phyloP scores from a whole-genome alignment of 495 filamentous ascomycete genomes.

The Lepraria neglecta region DNA sequence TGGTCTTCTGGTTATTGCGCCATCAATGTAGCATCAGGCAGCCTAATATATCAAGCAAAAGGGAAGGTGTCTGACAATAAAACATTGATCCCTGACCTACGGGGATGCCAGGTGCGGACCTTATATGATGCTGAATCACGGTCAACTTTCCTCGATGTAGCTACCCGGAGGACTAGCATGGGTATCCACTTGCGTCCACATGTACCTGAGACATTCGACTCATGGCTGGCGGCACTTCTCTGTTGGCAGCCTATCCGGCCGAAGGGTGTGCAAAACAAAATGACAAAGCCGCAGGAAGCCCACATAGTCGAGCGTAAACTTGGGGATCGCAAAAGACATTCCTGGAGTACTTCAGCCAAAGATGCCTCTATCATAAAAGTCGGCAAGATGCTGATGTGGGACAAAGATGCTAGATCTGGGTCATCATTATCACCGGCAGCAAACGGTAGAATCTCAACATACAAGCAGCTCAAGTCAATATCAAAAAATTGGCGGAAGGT shows the following conservation, averaged over 20 bases:
- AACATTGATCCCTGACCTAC: constrained; percentile 69
- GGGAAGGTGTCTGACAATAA: constrained; percentile 51
- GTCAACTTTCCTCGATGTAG: constrained; percentile 73
- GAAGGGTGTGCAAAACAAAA: constrained; percentile 64
- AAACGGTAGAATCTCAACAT: constrained; percentile 43
- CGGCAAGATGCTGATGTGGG: constrained; percentile 88
- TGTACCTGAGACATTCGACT: constrained; percentile 69
- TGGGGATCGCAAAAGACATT: constrained; percentile 53
- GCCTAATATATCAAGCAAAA: constrained; percentile 52
- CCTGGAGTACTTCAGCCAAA: constrained; percentile 56
- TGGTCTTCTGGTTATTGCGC: constrained; percentile 54
- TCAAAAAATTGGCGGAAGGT: constrained; percentile 72
- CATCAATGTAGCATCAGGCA: constrained; percentile 51
- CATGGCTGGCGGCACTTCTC: constrained; percentile 86
- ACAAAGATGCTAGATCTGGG: constrained; percentile 47
- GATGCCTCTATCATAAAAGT: constrained; percentile 93
- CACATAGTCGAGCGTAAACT: constrained; percentile 45
- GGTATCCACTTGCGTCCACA: constrained; percentile 71
- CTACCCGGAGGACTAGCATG: constrained; percentile 58
- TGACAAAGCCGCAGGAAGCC: constrained; percentile 58
- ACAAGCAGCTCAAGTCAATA: constrained; percentile 49
- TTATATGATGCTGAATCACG: constrained; percentile 56
- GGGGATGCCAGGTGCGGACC: constrained; percentile 76
- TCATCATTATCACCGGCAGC: constrained; percentile 36
- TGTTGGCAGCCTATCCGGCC: constrained; percentile 91